These are phyloP conservation scores for Hippophae rhamnoides DNA, from an alignment of 306 rosid species.

Conservation along the genomic window DNA sequence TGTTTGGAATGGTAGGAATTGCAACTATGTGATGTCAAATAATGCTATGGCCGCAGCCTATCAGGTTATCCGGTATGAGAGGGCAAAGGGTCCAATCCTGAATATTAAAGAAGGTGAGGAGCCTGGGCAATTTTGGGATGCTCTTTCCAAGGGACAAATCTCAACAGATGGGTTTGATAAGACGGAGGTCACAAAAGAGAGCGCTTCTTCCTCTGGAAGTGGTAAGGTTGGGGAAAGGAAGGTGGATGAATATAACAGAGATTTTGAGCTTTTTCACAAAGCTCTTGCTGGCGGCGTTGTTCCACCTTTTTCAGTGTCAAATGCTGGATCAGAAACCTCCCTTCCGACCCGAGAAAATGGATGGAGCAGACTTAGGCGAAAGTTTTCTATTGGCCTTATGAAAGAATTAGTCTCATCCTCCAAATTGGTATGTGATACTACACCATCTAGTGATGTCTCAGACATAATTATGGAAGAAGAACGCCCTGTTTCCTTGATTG, in stretches of 20 bases:
- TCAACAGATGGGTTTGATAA: slow-evolving; percentile 26
- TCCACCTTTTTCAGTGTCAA: slow-evolving; percentile 60
- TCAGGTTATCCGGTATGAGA: slow-evolving; percentile 78
- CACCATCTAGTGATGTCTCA: slow-evolving; percentile 21
- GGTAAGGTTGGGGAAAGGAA: slow-evolving; percentile 34
- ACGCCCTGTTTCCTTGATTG: slow-evolving; percentile 20
- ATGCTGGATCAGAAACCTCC: slow-evolving; percentile 61
- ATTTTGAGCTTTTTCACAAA: slow-evolving; percentile 67
- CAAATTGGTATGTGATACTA: slow-evolving; percentile 29
- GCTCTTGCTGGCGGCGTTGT: slow-evolving; percentile 89
- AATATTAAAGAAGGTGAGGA: slow-evolving; percentile 57
- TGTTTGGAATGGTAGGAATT: slow-evolving; percentile 65
- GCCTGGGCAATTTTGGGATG: slow-evolving; percentile 69
- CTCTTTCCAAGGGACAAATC: slow-evolving; percentile 37
- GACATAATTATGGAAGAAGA: slow-evolving; percentile 26
- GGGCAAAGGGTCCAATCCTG: slow-evolving; percentile 44
- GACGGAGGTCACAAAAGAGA: slow-evolving; percentile 22
- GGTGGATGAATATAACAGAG: slow-evolving; percentile 64
- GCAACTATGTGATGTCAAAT: slow-evolving; percentile 43
- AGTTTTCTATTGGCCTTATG: slow-evolving; percentile 44
- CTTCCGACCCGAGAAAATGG: slow-evolving; percentile 76
- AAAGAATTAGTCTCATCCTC: slow-evolving; percentile 48
- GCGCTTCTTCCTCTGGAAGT: slow-evolving; percentile 14
- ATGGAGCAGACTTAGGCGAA: slow-evolving; percentile 66
- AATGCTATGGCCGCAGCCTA: slow-evolving; percentile 54